Evolutionary conservation across 768 basidiomycete species (phyloP).

Genomic region (Lyophyllum atratum): DNA sequence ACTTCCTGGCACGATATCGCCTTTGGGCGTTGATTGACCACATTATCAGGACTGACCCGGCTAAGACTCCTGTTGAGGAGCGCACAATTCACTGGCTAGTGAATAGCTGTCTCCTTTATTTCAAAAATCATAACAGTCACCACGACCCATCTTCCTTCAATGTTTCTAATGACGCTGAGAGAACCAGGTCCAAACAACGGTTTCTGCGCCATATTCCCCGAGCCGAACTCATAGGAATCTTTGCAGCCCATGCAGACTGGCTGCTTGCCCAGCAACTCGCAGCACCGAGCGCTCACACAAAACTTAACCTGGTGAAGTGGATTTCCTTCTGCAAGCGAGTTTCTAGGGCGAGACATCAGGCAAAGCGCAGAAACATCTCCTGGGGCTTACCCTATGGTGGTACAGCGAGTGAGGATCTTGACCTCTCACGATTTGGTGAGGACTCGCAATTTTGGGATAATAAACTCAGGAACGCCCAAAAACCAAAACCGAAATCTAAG

Average conservation of each 20-base stretch:
- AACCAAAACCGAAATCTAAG: conserved; percentile 7
- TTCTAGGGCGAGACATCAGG: conserved; percentile 30
- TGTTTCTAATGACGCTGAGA: conserved; percentile 29
- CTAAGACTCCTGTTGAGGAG: conserved; percentile 30
- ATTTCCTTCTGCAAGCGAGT: conserved; percentile 40
- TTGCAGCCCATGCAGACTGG: conserved; percentile 63
- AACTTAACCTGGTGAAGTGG: conserved; percentile 52
- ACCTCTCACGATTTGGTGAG: conserved; percentile 35
- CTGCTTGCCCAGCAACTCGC: conserved; percentile 50
- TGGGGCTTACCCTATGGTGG: conserved; percentile 37
- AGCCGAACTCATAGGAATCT: conserved; percentile 50
- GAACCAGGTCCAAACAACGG: conserved; percentile 32
- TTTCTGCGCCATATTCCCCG: conserved; percentile 48
- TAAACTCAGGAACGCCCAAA: conserved; percentile 19
- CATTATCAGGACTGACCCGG: conserved; percentile 37
- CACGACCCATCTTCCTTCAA: conserved; percentile 33
- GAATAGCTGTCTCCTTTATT: conserved; percentile 35
- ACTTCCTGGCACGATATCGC: conserved; percentile 55
- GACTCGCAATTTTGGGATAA: conserved; percentile 29
- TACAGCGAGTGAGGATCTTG: conserved; percentile 14
- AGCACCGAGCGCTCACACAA: conserved; percentile 20
- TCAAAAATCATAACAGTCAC: conserved; percentile 24
- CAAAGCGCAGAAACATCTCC: conserved; percentile 20
- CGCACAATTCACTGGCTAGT: conserved; percentile 56
- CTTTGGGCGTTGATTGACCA: conserved; percentile 47